These are phyloP conservation scores for Gloeostereum incarnatum DNA, from an alignment of 768 basidiomycete species.

Conservation along the genomic window DNA sequence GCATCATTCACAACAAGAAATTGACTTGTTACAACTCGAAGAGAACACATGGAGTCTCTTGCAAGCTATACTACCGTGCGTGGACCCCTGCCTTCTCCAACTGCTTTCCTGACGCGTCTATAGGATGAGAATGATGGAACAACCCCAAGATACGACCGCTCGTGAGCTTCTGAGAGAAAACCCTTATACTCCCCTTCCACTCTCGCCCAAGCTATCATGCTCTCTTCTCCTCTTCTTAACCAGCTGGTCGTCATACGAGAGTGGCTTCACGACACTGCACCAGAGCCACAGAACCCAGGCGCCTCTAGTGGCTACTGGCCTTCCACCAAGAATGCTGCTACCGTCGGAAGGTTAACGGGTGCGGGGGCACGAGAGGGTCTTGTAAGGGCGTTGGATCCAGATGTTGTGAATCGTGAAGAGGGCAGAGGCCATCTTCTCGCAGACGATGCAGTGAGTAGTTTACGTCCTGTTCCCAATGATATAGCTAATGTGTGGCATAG, in stretches of 20 bases:
- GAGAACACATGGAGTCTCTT: slow-evolving; percentile 77
- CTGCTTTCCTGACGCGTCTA: background rate
- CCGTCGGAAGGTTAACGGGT: slow-evolving; percentile 54
- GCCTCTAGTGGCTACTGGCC: slow-evolving; percentile 78
- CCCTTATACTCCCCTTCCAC: slow-evolving; percentile 74
- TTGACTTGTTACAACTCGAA: slow-evolving; percentile 62
- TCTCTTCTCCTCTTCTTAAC: slow-evolving; percentile 52
- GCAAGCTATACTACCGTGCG: slow-evolving; percentile 70
- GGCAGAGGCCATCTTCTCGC: slow-evolving; percentile 53
- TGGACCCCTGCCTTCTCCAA: slow-evolving; percentile 10
- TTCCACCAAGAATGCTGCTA: slow-evolving; percentile 67
- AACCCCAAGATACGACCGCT: slow-evolving; percentile 35
- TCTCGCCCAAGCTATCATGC: slow-evolving; percentile 66
- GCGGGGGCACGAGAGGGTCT: slow-evolving; percentile 34
- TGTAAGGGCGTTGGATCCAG: slow-evolving; percentile 72
- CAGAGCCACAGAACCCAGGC: slow-evolving; percentile 50
- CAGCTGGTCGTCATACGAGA: slow-evolving; percentile 81
- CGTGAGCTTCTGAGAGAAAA: slow-evolving; percentile 54
- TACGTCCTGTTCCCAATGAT: background rate
- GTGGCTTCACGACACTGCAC: slow-evolving; percentile 78
- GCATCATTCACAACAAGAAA: slow-evolving; percentile 43
- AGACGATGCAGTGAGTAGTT: slow-evolving; percentile 63
- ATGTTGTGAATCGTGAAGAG: slow-evolving; percentile 55
- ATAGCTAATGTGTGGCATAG: slow-evolving; percentile 23
- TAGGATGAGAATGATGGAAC: slow-evolving; percentile 63